Percentiles rank a stretch among this genome's conserved stretches.
Conservation (phyloP, 2,329 filamentous ascomycete genomes). For the Xylaria sp. region DNA sequence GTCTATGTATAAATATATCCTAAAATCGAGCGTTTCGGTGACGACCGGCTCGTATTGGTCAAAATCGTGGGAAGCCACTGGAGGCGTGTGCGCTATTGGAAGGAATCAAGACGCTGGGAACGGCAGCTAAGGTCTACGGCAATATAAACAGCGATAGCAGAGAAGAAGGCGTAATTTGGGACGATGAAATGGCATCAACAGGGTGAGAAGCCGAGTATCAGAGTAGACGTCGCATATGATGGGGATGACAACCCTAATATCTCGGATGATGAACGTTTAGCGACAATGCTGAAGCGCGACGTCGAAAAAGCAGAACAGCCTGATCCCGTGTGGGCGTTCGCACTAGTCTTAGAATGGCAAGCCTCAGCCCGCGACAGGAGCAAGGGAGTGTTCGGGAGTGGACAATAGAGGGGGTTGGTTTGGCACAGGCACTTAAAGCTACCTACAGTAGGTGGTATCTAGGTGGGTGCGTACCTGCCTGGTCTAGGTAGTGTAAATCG, state of each 20-base stretch:
- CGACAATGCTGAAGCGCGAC: constrained; percentile 46
- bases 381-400: not conserved
- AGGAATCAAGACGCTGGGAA: constrained; percentile 31
- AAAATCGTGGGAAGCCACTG: constrained; percentile 18
- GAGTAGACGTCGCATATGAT: constrained; percentile 40
- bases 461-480: not conserved
- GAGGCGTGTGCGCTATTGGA: constrained; percentile 25
- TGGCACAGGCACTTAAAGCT: not conserved
- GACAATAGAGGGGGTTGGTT: not conserved
- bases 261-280: constrained; percentile 33
- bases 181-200: constrained; percentile 31
- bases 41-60: constrained; percentile 29
- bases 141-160: constrained; percentile 13
- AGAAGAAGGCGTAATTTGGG: constrained; percentile 10
- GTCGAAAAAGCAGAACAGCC: constrained; percentile 46
- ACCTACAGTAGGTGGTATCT: too few relatives aligned
- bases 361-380: constrained; percentile 38
- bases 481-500: not conserved
- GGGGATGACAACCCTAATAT: constrained; percentile 31
- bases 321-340: constrained; percentile 28
- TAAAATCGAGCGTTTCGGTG: constrained; percentile 33
- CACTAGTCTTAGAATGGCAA: constrained; percentile 43
- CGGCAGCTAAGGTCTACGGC: constrained; percentile 32
- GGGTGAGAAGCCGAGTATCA: constrained; percentile 27
- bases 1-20: constrained; percentile 38